Evolutionary conservation across 768 basidiomycete species (phyloP).

Genomic region (Gloeopeniophorella convolvens): DNA sequence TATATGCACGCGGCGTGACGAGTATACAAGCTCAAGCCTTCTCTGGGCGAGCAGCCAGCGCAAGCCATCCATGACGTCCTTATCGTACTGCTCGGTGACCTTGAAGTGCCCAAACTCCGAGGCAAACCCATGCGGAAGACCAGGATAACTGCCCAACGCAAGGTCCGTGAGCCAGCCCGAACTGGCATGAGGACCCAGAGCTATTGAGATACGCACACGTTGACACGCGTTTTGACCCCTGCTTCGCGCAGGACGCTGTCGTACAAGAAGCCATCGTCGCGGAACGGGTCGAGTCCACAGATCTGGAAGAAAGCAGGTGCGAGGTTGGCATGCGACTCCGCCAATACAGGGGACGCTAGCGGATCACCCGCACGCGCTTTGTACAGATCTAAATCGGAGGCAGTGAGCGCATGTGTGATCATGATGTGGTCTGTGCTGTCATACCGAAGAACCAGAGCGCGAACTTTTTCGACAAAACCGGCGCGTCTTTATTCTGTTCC

Average conservation of each 20-base stretch:
- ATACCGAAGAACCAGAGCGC: not conserved
- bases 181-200: too few relatives aligned
- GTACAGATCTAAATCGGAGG: not conserved
- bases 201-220: conserved; percentile 8
- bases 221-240: not conserved
- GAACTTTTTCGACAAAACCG: not conserved
- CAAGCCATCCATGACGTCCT: not conserved
- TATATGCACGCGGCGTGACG: too few relatives aligned
- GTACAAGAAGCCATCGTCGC: conserved; percentile 8
- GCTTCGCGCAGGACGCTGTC: not conserved
- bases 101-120: not conserved
- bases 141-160: not conserved
- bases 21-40: too few relatives aligned
- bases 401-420: not conserved
- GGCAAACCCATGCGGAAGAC: not conserved
- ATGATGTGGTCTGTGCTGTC: not conserved
- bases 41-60: not conserved
- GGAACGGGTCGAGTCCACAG: conserved; percentile 4
- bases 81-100: not conserved
- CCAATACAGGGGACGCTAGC: conserved; percentile 1
- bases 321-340: not conserved
- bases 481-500: conserved; percentile 5
- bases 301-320: not conserved
- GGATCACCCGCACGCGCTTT: not conserved
- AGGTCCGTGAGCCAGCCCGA: not conserved